phyloP scores from a whole-genome alignment of 2,329 filamentous ascomycete species.

The Phialemoniopsis sp. region DNA sequence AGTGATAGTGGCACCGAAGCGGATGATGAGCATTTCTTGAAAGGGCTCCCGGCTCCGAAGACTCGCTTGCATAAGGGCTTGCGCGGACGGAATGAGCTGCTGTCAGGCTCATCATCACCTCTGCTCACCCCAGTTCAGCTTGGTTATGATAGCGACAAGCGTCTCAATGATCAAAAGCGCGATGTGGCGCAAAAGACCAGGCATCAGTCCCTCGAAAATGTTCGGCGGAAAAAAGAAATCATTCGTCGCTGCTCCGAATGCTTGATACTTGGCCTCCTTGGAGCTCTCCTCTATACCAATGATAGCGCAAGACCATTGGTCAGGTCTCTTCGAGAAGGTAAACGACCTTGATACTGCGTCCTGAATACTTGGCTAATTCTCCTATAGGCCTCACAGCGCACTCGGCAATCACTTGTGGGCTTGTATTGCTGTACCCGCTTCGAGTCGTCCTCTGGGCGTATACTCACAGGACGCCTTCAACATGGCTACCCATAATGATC shows the following conservation, averaged over 20 bases:
- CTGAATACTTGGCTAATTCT: slow-evolving; percentile 8
- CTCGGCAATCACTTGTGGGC: slow-evolving; percentile 25
- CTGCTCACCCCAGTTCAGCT: slow-evolving; percentile 41
- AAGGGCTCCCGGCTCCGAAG: slow-evolving; percentile 78
- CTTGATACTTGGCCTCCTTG: slow-evolving; percentile 44
- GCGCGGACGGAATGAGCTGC: slow-evolving; percentile 51
- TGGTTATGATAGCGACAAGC: slow-evolving; percentile 30
- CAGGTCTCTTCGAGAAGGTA: slow-evolving; percentile 45
- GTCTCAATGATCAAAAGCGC: slow-evolving; percentile 12
- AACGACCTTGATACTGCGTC: neutral
- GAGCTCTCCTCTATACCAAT: slow-evolving; percentile 43
- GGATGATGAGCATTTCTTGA: slow-evolving; percentile 88
- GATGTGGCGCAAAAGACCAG: slow-evolving; percentile 15
- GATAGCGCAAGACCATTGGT: slow-evolving; percentile 39
- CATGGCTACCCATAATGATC: slow-evolving; percentile 42
- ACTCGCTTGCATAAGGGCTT: slow-evolving; percentile 72
- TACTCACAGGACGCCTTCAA: slow-evolving; percentile 29
- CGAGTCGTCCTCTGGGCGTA: slow-evolving; percentile 49
- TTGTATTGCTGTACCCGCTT: slow-evolving; percentile 55
- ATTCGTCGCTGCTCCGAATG: slow-evolving; percentile 49
- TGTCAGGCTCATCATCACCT: slow-evolving; percentile 54
- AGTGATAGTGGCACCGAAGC: slow-evolving; percentile 95
- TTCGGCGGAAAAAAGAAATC: slow-evolving; percentile 44
- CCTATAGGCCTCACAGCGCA: slow-evolving; percentile 36
- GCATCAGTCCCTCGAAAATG: slow-evolving; percentile 21